A percentile compares a stretch with the other conserved stretches of the same genome.
Evolutionary conservation across 1,284 basidiomycete genomes (phyloP).

Genomic region (Ustilago shanxiensis): DNA sequence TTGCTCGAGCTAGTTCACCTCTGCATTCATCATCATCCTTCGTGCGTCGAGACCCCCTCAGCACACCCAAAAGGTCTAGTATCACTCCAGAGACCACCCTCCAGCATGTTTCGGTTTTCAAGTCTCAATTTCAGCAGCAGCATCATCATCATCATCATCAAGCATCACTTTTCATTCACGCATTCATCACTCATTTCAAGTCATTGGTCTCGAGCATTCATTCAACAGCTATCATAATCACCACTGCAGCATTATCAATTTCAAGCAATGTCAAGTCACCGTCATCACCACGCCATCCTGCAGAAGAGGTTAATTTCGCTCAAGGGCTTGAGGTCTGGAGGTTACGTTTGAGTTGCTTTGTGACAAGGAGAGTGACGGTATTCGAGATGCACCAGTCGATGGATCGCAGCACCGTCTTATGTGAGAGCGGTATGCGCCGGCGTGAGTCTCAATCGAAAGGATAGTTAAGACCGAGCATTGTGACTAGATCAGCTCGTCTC

Average conservation of each 20-base stretch:
- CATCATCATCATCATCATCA: constrained; percentile 17
- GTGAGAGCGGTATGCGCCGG: too few species aligned
- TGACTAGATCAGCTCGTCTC: too few species aligned
- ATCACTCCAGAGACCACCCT: constrained; percentile 7
- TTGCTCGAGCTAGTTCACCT: background rate
- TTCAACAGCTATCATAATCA: constrained; percentile 2
- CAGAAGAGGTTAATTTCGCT: too few species aligned
- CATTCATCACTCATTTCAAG: background rate
- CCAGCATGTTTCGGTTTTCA: background rate
- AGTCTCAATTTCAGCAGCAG: background rate
- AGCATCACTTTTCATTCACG: constrained; percentile 1
- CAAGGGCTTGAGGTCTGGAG: too few species aligned
- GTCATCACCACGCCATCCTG: too few species aligned
- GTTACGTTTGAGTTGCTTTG: too few species aligned
- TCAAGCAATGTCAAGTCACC: background rate
- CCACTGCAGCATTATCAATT: background rate
- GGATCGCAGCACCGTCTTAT: too few species aligned
- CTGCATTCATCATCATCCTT: background rate
- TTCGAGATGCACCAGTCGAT: too few species aligned
- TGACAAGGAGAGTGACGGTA: too few species aligned
- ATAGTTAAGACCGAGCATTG: too few species aligned
- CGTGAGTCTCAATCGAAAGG: too few species aligned
- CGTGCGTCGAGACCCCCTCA: background rate
- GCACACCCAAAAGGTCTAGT: constrained; percentile 28
- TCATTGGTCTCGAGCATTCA: constrained; percentile 11